Evolutionary conservation across 2,329 filamentous ascomycete species (phyloP).

Genomic region (Macrophomina tecta): DNA sequence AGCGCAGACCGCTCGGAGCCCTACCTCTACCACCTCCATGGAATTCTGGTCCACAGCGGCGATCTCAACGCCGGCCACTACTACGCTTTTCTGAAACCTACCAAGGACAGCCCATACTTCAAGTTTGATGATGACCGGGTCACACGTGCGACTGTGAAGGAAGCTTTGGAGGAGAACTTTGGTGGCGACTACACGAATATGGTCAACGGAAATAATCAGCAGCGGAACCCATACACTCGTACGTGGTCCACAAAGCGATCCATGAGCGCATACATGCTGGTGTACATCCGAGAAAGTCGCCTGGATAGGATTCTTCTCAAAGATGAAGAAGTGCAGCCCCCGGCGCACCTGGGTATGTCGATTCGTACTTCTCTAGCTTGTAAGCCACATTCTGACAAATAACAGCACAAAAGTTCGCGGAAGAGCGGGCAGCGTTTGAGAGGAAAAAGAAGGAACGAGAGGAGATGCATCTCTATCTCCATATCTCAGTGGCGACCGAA

Average conservation of each 20-base stretch:
- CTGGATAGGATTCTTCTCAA: slow-evolving; percentile 82
- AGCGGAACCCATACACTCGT: slow-evolving; percentile 69
- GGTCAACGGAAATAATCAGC: slow-evolving; percentile 61
- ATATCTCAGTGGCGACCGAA: slow-evolving; percentile 80
- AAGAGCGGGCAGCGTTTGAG: slow-evolving; percentile 79
- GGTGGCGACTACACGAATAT: slow-evolving; percentile 78
- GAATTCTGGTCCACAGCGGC: slow-evolving; percentile 94
- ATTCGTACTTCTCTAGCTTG: background rate
- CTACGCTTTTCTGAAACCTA: slow-evolving; percentile 91
- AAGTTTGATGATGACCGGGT: slow-evolving; percentile 97
- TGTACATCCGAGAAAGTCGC: slow-evolving; percentile 88
- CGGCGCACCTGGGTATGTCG: slow-evolving; percentile 74
- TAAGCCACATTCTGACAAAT: slow-evolving; percentile 33
- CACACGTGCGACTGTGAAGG: slow-evolving; percentile 87
- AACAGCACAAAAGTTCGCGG: slow-evolving; percentile 73
- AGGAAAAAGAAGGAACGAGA: slow-evolving; percentile 85
- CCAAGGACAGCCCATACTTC: slow-evolving; percentile 93
- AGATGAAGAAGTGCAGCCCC: slow-evolving; percentile 79
- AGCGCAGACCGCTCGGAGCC: slow-evolving; percentile 86
- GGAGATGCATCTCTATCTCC: slow-evolving; percentile 92
- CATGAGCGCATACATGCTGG: slow-evolving; percentile 97
- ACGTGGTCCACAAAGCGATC: slow-evolving; percentile 70
- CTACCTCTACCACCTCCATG: slow-evolving; percentile 91
- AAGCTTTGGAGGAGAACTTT: slow-evolving; percentile 95
- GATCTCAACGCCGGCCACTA: slow-evolving; percentile 98